Evolutionary conservation across 2,329 filamentous ascomycete genomes (phyloP), one percentile per base, ranked within the genome.

Genomic region (Zasmidium citrigriseum): DNA sequence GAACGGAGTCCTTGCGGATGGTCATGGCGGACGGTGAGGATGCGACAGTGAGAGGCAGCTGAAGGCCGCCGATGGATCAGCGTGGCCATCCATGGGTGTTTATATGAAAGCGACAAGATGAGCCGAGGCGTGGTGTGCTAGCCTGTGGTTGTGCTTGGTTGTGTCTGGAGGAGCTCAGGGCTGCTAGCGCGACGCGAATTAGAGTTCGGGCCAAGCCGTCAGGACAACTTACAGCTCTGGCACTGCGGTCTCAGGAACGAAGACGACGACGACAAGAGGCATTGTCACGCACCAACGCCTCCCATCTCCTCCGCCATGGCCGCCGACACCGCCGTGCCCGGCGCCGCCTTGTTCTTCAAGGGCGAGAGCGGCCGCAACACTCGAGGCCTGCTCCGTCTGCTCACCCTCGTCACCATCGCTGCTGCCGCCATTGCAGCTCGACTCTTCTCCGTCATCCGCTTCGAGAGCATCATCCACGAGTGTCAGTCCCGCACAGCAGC

Each of bases 391-490:
- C 82, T 99, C 65, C 88, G 93, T 73, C 86, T 97, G 68, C 83
- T 96, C 72, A 99, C 99, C 79, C 86, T 99, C 69, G 84, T 83
- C 72, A 86, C 93, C 72, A 97, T 99, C 77, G 95, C 95, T 65
- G 92, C 86, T 58, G 93, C 95, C 63, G 92, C 93, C 67, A 86
- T 98, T 73, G 86, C 93, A 67, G 96, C 93, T 78, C 91, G 95
- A 78, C 83, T 99, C 68, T 99, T 99, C 84, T 97, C 92, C 72
- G 95, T 99, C 67, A 98, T 99, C 78, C 90, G 95, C 68, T 99
- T 99, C 75, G 95, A 99, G 80, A 96, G 91, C 80, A 99, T 99
- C 73, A 99, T 99, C 73, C 95, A 99, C 83, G 95, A 99, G 83
- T 99, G 95, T 97, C 76, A 78, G 92, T 89, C 44, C 23, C 12